These are phyloP conservation scores for Alternaria dauci DNA, from an alignment of 2,329 filamentous ascomycete species.

Conservation along the genomic window DNA sequence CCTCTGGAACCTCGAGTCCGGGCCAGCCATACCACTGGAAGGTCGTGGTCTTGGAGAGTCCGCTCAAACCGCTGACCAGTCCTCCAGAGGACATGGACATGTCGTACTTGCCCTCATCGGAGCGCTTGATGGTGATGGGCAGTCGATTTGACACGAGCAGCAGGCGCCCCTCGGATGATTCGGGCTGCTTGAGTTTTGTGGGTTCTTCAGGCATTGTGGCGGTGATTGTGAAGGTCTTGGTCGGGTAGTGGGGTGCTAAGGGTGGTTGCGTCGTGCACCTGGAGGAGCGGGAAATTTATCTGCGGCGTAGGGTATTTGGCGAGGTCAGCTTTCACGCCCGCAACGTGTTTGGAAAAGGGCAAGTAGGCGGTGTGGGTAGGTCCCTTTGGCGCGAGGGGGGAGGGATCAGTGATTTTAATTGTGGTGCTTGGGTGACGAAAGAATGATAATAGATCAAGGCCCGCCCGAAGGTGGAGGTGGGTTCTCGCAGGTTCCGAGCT, in stretches of 20 bases:
- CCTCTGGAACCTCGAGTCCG: constrained; percentile 87
- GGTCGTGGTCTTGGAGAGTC: constrained; percentile 87
- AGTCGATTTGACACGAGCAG: constrained; percentile 93
- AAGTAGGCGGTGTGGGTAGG: background rate
- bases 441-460: constrained; percentile 40
- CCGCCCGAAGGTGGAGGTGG: constrained; percentile 34
- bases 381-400: constrained; percentile 3
- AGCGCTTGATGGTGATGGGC: constrained; percentile 94
- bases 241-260: constrained; percentile 10
- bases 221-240: constrained; percentile 2
- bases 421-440: constrained; percentile 39
- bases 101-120: constrained; percentile 87
- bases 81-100: constrained; percentile 98
- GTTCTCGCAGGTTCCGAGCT: constrained; percentile 41
- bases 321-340: constrained; percentile 5
- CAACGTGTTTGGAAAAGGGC: background rate
- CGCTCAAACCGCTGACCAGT: constrained; percentile 90
- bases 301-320: constrained; percentile 6
- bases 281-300: constrained; percentile 9
- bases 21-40: constrained; percentile 99
- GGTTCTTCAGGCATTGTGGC: constrained; percentile 42
- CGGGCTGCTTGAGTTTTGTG: constrained; percentile 37
- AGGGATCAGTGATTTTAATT: constrained; percentile 11
- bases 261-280: constrained; percentile 5
- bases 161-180: constrained; percentile 60